These are phyloP conservation scores for Anthracocystis walkeri DNA, from an alignment of 1,284 basidiomycete genomes.

Conservation along the genomic window DNA sequence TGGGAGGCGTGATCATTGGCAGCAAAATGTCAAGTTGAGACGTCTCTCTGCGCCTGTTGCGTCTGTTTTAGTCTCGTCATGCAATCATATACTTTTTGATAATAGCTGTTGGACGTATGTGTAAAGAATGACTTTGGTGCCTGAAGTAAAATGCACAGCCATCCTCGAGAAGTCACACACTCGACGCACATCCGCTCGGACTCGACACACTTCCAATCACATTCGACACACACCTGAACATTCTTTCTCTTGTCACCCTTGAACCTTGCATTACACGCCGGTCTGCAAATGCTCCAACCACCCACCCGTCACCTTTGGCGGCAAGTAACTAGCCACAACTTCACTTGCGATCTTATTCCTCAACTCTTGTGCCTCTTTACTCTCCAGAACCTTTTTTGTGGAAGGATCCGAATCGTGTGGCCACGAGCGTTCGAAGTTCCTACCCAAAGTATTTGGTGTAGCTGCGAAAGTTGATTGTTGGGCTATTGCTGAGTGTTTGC, in stretches of 20 bases:
- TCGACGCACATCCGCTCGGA: no score
- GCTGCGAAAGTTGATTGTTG: conserved; percentile 23
- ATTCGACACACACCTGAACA: background rate
- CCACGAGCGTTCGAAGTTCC: conserved; percentile 42
- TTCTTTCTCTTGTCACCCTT: background rate
- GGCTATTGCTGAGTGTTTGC: conserved; percentile 21
- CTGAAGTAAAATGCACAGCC: background rate
- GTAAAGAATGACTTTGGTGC: background rate
- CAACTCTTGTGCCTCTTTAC: conserved; percentile 23
- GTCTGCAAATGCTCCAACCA: conserved; percentile 27
- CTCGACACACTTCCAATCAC: no score
- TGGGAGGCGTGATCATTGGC: background rate
- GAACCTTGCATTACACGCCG: background rate
- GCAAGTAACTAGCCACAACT: conserved; percentile 28
- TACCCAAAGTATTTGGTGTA: conserved; percentile 39
- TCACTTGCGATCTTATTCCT: conserved; percentile 35
- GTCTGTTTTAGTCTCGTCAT: conserved; percentile 12
- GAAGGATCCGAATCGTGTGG: conserved; percentile 28
- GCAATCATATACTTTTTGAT: conserved; percentile 25
- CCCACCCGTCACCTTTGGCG: conserved; percentile 17
- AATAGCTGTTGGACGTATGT: background rate
- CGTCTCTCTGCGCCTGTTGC: conserved; percentile 1
- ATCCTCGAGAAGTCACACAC: background rate
- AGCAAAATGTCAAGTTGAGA: conserved; percentile 9
- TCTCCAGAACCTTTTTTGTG: conserved; percentile 11